Conservation (phyloP, 306 rosid species). For the Prunus kanzakura region DNA sequence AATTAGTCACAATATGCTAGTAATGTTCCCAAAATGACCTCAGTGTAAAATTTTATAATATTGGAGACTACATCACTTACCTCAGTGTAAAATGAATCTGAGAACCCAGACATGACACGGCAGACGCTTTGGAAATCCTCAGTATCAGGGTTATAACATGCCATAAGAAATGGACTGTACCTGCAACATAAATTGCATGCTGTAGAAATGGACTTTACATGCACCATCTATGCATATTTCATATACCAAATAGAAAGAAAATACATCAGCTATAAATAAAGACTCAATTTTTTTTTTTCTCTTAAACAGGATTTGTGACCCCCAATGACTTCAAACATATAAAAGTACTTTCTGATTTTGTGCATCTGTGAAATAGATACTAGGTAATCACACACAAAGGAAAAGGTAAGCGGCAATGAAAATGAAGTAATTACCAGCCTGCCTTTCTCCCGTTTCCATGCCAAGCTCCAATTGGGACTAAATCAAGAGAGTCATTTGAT, state of each 20-base stretch:
- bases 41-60: too few species aligned
- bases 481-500: constrained; percentile 75
- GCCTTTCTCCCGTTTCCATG: constrained; percentile 97
- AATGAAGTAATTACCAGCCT: constrained; percentile 61
- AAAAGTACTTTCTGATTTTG: background rate
- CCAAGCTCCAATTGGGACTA: constrained; percentile 96
- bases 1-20: background rate
- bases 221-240: background rate
- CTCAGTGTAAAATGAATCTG: constrained; percentile 80
- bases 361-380: constrained; percentile 2
- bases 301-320: background rate
- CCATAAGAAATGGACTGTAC: constrained; percentile 96
- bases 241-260: background rate
- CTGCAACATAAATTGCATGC: constrained; percentile 40
- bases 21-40: background rate
- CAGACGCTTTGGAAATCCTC: constrained; percentile 93
- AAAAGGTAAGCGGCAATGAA: constrained; percentile 1
- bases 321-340: background rate
- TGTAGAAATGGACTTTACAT: background rate
- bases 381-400: background rate
- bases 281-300: background rate
- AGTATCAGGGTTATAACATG: constrained; percentile 81
- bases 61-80: constrained; percentile 26
- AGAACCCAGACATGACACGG: constrained; percentile 94
- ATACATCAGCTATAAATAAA: background rate